These are phyloP conservation scores for Emericellopsis terricola DNA, from an alignment of 495 filamentous ascomycete species.

Conservation along the genomic window DNA sequence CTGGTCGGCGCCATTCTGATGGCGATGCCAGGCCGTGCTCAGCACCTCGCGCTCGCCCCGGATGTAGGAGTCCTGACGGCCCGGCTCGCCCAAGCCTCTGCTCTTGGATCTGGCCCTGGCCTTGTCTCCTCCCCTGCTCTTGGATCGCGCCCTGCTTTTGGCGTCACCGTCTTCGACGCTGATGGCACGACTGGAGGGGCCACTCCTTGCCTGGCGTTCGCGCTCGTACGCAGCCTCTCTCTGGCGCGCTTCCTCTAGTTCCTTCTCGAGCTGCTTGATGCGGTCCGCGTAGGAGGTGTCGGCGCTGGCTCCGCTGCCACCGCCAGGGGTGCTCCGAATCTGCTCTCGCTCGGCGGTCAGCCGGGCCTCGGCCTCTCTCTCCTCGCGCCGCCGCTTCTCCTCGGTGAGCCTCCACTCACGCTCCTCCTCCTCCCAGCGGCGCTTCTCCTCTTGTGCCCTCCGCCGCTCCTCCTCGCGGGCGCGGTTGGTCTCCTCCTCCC, in stretches of 20 bases:
- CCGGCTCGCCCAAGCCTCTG: slow-evolving; percentile 35
- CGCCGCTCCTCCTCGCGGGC: slow-evolving; percentile 49
- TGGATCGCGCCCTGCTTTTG: slow-evolving; percentile 22
- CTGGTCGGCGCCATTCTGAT: slow-evolving; percentile 21
- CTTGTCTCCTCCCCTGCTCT: slow-evolving; percentile 29
- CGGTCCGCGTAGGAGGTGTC: slow-evolving; percentile 26
- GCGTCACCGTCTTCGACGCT: slow-evolving; percentile 20
- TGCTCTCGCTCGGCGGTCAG: slow-evolving; percentile 49
- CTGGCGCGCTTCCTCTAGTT: slow-evolving; percentile 71
- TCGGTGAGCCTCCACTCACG: slow-evolving; percentile 69
- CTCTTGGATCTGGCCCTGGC: slow-evolving; percentile 20
- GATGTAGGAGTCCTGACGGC: slow-evolving; percentile 43
- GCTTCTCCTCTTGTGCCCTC: slow-evolving; percentile 57
- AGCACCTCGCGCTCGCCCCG: slow-evolving; percentile 60
- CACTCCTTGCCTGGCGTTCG: slow-evolving; percentile 53
- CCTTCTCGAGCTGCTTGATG: slow-evolving; percentile 66
- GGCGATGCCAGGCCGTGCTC: slow-evolving; percentile 47
- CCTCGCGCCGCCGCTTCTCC: slow-evolving; percentile 51
- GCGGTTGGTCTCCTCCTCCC: slow-evolving; percentile 62
- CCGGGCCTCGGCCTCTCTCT: slow-evolving; percentile 48
- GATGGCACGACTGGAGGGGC: slow-evolving; percentile 15
- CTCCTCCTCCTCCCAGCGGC: slow-evolving; percentile 72
- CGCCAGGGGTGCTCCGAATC: slow-evolving; percentile 38
- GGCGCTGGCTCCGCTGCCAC: slow-evolving; percentile 8
- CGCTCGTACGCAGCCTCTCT: slow-evolving; percentile 71